Base-by-base conservation (phyloP, 495 filamentous ascomycete species). In the Aspergillus mulundensis region DNA sequence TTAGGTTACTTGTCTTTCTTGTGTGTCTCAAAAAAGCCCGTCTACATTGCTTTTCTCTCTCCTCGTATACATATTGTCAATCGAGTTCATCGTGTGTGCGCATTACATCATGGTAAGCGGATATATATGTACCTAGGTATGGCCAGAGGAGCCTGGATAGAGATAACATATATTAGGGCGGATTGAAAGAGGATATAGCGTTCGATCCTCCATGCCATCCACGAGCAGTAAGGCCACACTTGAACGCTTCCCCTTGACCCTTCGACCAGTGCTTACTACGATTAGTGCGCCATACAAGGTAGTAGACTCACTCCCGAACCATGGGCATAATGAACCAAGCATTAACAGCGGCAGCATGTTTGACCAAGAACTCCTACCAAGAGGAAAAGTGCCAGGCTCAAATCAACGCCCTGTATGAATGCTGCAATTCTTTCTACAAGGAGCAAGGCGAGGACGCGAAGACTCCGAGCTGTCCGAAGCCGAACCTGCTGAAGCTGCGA, bases 391-490 rank as follows among this genome's bases (percentile, higher is more conserved):
- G 94, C 71, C 77, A 83, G 58, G 68, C 78, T 11, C 78, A 94
- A 62, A 82, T 99, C 45, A 87, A 96, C 67, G 88, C 90, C n/a
- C 74, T 99, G 20, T 99, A 97, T 68, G 87, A 94, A 65, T 99
- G 94, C 68, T 99, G 94, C 71, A 86, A 91, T 59, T 77, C 80
- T 28, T 95, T 99, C 70, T 97, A 99, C 73, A 70, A 86, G 66
- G 78, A 81, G 50, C 80, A 87, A 49, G 93, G 95, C 6, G 88
- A 96, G 41, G 72, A 83, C 16, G 90, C 90, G 12, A 82, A 80
- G 28, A 87, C 85, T 2, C 82, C 82, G 11, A 93, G 90, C 74
- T 99, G 94, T 65, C 94, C 94, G 2, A 95, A 95, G 64, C 78
- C 88, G 38, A 81, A 71, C 57, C 72, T 97, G 43, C 70, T 99